These are phyloP conservation scores for Henckelia pumila DNA, from an alignment of 257 asterid genomes.

Conservation along the genomic window DNA sequence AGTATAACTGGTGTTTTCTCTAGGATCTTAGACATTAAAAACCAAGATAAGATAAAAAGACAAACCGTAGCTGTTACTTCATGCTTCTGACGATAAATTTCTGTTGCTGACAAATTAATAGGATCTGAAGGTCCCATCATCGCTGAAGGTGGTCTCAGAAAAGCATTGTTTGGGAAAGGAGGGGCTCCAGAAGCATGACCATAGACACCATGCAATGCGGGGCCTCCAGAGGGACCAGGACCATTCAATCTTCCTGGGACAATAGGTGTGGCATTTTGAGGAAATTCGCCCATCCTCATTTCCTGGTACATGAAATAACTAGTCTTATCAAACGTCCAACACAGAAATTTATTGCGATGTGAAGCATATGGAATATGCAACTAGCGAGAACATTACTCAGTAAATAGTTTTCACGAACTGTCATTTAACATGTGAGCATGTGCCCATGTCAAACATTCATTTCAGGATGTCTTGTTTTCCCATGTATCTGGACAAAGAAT, in stretches of 20 bases:
- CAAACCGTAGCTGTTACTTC: constrained; percentile 97
- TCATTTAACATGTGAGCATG: background rate
- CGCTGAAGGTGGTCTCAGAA: constrained; percentile 59
- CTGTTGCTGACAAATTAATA: constrained; percentile 59
- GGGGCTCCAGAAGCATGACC: constrained; percentile 58
- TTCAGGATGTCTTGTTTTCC: constrained; percentile 11
- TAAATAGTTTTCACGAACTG: constrained; percentile 6
- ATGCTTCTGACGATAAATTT: constrained; percentile 74
- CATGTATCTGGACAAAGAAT: constrained; percentile 13
- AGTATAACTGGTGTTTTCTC: background rate
- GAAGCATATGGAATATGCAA: constrained; percentile 1
- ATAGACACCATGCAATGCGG: constrained; percentile 55
- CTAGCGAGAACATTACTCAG: constrained; percentile 3
- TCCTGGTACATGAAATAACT: constrained; percentile 51
- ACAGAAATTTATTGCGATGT: constrained; percentile 5
- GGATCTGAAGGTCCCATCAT: constrained; percentile 72
- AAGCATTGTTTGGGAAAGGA: constrained; percentile 54
- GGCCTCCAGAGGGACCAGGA: constrained; percentile 37
- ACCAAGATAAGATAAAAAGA: constrained; percentile 16
- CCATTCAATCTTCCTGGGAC: constrained; percentile 54
- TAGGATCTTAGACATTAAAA: background rate
- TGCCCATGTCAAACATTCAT: background rate
- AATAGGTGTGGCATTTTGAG: constrained; percentile 51
- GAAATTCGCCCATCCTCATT: constrained; percentile 57
- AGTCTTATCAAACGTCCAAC: constrained; percentile 18